A percentile compares a stretch with the other conserved stretches of the same genome.
Evolutionary conservation across 1,284 basidiomycete genomes (phyloP).

Genomic region (Schizophyllum commune): DNA sequence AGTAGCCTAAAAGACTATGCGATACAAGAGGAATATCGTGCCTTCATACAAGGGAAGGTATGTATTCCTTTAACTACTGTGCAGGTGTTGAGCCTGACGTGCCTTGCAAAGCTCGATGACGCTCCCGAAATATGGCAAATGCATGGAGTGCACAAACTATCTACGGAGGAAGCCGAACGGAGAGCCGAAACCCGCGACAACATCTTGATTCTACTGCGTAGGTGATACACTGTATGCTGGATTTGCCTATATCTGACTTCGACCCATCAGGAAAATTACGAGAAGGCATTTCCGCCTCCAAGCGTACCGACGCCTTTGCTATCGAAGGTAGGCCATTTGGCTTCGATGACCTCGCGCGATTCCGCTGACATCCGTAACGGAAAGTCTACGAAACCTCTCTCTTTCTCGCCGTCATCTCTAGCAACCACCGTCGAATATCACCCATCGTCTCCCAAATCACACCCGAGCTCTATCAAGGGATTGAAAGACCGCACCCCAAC

Average conservation of each 20-base stretch:
- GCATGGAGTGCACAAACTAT: conserved; percentile 19
- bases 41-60: conserved; percentile 58
- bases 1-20: conserved; percentile 49
- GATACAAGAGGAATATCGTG: conserved; percentile 57
- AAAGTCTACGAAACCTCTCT: conserved; percentile 66
- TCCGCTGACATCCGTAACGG: background rate
- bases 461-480: conserved; percentile 34
- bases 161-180: conserved; percentile 27
- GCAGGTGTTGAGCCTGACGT: background rate
- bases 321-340: conserved; percentile 43
- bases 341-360: background rate
- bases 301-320: conserved; percentile 48
- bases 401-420: conserved; percentile 53
- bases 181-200: conserved; percentile 52
- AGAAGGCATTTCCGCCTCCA: conserved; percentile 57
- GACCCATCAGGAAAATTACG: conserved; percentile 51
- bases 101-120: too few species aligned
- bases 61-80: conserved; percentile 3
- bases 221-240: conserved; percentile 17
- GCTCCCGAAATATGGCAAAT: conserved; percentile 29
- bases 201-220: conserved; percentile 60
- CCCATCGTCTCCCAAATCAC: conserved; percentile 53
- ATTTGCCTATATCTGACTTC: background rate
- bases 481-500: conserved; percentile 17
- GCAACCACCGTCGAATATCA: conserved; percentile 46